Base-by-base conservation (phyloP, 140 eudicot genomes). In the Ambrosia hybrid region DNA sequence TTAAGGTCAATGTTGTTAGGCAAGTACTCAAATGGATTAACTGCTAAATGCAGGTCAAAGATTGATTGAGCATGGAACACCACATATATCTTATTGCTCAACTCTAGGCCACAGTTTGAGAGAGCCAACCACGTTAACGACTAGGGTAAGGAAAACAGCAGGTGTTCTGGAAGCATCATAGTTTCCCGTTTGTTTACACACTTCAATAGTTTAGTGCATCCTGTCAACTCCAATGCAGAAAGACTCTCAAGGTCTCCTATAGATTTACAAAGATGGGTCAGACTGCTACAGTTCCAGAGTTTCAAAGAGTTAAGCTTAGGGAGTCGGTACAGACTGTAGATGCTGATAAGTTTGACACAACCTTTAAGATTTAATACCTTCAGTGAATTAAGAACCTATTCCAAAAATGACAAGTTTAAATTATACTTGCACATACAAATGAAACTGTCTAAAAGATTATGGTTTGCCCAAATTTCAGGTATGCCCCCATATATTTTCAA, bases 201-300 rank as follows among this genome's bases (percentile, higher is more conserved):
- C 62, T 51, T 69, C 74, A 12, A 58, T 1, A 58, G 38, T 3
- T 9, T 21, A 1, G 2, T 57, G 16, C 70, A 65, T 14, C 55
- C 70, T 65, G 37, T 43, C 15, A 65, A 65, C 5, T 65, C 38
- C 71, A 65, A 15, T 8, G 11, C 4, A 39, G 37, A 1, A 39
- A 52, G 57, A 52, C 17, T 52, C 16, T 52, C 6, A 14, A 52
- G 57, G 21, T 14, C 57, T 52, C 57, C 57, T 52, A 52, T n/a
- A 55, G 77, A 13, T 61, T 15, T 34, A 61, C 70, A 73, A 61
- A 60, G 21, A 46, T 73, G 46, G 43, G 34, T 45, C 48, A 71
- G 41, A 15, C 33, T 58, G 10, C 8, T 6, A 21, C 76, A 72
- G 33, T 9, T 8, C 68, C 58, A 21, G 0, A 72, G 49, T n/a